phyloP scores from a whole-genome alignment of 306 rosid species.

The Crotalaria pallida region DNA sequence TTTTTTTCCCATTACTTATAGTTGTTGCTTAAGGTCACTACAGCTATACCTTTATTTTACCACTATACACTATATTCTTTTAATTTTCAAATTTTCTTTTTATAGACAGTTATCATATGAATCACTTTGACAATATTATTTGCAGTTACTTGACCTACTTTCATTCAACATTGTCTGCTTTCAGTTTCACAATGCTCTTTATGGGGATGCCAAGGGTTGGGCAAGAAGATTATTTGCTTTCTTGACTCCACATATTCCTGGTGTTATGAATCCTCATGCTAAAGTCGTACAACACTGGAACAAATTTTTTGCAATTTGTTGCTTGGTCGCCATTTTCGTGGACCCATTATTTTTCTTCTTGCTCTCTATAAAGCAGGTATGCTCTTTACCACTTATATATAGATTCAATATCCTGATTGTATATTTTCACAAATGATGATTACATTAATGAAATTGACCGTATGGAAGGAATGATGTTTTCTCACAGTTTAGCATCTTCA shows the following conservation, averaged over 20 bases:
- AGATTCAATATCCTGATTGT: background rate
- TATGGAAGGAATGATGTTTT: too few species aligned
- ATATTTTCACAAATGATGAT: background rate
- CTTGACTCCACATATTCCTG: conserved; percentile 47
- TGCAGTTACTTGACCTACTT: background rate
- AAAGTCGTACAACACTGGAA: conserved; percentile 70
- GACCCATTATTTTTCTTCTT: conserved; percentile 82
- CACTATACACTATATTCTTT: conserved; percentile 4
- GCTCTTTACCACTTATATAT: background rate
- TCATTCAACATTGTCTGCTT: conserved; percentile 11
- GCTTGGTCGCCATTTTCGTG: conserved; percentile 65
- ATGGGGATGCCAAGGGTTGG: conserved; percentile 85
- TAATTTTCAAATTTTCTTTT: background rate
- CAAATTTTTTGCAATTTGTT: conserved; percentile 60
- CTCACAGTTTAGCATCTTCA: background rate
- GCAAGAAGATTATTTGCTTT: conserved; percentile 52
- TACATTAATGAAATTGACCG: conserved; percentile 6
- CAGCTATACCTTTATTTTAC: background rate
- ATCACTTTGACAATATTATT: background rate
- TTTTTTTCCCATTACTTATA: too few species aligned
- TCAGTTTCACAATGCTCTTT: conserved; percentile 59
- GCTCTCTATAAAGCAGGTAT: conserved; percentile 50
- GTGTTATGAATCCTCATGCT: conserved; percentile 77
- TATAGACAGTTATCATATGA: background rate
- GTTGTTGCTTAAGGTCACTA: too few species aligned